phyloP scores from a whole-genome alignment of 2,329 filamentous ascomycete species.

The Epichloe glyceriae region DNA sequence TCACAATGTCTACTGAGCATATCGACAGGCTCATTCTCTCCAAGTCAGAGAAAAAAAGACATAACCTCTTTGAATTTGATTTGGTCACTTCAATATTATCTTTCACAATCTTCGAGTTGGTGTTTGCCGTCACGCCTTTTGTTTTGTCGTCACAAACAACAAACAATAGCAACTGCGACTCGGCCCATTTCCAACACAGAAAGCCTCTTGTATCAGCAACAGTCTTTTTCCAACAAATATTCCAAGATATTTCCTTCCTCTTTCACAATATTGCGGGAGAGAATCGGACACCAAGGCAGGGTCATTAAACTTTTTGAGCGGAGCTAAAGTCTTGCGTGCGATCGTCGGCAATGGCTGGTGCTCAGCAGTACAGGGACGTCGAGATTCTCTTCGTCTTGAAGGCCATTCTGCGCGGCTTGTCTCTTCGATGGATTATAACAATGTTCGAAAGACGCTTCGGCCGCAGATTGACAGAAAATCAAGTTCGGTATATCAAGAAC shows the following conservation, averaged over 20 bases:
- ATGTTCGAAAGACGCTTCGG: conserved; percentile 17
- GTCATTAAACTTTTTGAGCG: too few species aligned
- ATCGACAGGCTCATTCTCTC: neutral
- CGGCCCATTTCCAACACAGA: neutral
- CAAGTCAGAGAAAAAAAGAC: neutral
- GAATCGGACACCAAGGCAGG: too few species aligned
- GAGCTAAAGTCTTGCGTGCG: neutral
- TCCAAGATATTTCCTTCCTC: too few species aligned
- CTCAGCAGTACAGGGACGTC: conserved; percentile 19
- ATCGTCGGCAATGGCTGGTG: conserved; percentile 19
- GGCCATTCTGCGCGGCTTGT: conserved; percentile 14
- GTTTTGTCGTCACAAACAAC: neutral
- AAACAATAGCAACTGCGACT: neutral
- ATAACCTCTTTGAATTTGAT: neutral
- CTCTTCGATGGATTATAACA: conserved; percentile 13
- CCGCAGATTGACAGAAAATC: conserved; percentile 18
- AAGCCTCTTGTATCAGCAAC: too few species aligned
- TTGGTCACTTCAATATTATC: neutral
- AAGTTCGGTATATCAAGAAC: conserved; percentile 27
- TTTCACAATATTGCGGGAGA: too few species aligned
- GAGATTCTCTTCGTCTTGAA: conserved; percentile 24
- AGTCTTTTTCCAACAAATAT: too few species aligned
- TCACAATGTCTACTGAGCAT: neutral
- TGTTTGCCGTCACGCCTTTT: neutral
- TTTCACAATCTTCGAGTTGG: neutral